Conservation (phyloP, 805 yeast species). For the Komagataella ulmi region DNA sequence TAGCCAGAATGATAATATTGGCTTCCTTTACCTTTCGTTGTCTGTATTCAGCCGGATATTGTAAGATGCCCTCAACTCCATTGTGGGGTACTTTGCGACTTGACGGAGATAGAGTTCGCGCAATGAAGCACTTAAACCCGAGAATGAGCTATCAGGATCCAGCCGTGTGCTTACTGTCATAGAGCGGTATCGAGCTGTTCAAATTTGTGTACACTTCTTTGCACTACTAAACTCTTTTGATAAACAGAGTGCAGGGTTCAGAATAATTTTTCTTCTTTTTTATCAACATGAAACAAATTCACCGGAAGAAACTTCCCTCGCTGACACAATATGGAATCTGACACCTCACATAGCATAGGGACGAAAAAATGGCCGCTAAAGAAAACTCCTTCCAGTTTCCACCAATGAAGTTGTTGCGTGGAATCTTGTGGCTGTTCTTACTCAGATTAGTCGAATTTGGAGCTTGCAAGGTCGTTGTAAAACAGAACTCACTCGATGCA, state of each 20-base stretch:
- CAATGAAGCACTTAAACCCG: background rate
- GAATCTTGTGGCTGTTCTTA: background rate
- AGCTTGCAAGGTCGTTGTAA: background rate
- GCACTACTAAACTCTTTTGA: too few species aligned
- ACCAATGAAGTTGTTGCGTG: background rate
- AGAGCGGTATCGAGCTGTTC: too few species aligned
- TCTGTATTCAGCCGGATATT: too few species aligned
- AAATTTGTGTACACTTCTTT: too few species aligned
- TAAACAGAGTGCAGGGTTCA: too few species aligned
- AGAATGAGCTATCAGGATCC: background rate
- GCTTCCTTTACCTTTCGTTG: too few species aligned
- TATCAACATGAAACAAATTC: background rate
- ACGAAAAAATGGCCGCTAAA: background rate
- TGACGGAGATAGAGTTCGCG: background rate
- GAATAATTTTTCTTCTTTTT: too few species aligned
- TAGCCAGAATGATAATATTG: too few species aligned
- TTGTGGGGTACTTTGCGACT: background rate
- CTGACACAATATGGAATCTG: background rate
- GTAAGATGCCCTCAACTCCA: background rate
- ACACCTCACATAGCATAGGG: background rate
- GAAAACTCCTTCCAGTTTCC: background rate
- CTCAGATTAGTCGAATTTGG: background rate
- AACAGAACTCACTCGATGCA: background rate
- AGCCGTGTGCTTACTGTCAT: background rate
- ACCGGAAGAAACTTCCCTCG: background rate